Evolutionary conservation across 345 rosid genomes (phyloP).

Genomic region (Corchorus olitorius): DNA sequence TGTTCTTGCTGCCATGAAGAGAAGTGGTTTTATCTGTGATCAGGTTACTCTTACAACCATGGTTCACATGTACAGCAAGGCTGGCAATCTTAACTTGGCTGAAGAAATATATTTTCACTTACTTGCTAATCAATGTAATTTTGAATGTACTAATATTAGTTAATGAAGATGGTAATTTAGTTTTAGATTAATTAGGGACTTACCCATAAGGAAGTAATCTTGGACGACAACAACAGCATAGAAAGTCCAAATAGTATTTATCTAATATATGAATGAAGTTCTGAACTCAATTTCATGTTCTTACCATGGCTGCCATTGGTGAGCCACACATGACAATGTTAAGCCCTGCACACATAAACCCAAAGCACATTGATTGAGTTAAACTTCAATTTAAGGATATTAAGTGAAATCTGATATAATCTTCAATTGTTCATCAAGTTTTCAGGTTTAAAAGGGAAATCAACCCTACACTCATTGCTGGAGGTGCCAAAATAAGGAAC

Average conservation of each 20-base stretch:
- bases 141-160: too few relatives aligned
- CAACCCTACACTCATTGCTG: background rate
- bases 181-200: background rate
- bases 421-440: background rate
- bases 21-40: constrained; percentile 57
- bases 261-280: too few relatives aligned
- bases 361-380: constrained; percentile 14
- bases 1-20: constrained; percentile 48
- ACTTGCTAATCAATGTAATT: too few relatives aligned
- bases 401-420: too few relatives aligned
- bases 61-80: constrained; percentile 81
- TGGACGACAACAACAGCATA: constrained; percentile 18
- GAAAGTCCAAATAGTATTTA: constrained; percentile 20
- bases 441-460: background rate
- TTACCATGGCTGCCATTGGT: constrained; percentile 22
- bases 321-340: constrained; percentile 25
- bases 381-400: too few relatives aligned
- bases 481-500: constrained; percentile 17
- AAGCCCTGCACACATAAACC: constrained; percentile 16
- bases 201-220: constrained; percentile 18
- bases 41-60: constrained; percentile 75
- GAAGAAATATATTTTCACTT: too few relatives aligned
- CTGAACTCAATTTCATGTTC: background rate
- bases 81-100: constrained; percentile 62
- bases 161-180: background rate